These are phyloP conservation scores for Pleurotus eryngii DNA, from an alignment of 768 basidiomycete genomes.

Conservation along the genomic window DNA sequence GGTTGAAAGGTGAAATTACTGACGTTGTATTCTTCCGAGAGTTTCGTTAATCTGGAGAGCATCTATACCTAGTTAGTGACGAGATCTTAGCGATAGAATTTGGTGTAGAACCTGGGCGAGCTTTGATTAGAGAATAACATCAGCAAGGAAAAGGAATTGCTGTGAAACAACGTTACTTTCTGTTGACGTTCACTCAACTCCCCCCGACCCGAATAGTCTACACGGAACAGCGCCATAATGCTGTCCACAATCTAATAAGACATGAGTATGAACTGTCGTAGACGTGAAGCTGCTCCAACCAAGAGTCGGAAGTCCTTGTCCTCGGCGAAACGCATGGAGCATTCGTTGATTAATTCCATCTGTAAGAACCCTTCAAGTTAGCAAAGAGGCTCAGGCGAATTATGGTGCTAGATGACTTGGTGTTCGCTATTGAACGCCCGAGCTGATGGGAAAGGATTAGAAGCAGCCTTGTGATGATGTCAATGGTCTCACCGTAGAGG, in stretches of 20 bases:
- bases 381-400: not conserved
- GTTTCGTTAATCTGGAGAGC: conserved; percentile 87
- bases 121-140: conserved; percentile 31
- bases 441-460: conserved; percentile 39
- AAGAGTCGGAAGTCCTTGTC: conserved; percentile 80
- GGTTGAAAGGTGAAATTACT: conserved; percentile 5
- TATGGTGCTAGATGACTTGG: conserved; percentile 47
- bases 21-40: conserved; percentile 91
- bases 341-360: conserved; percentile 93
- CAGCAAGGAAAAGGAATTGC: not conserved
- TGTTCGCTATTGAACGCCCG: conserved; percentile 92
- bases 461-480: not conserved
- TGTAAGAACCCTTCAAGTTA: conserved; percentile 22
- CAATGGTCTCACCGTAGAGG: conserved; percentile 62
- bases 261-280: conserved; percentile 10
- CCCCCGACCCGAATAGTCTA: conserved; percentile 91
- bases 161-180: conserved; percentile 44
- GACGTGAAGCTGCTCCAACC: conserved; percentile 30
- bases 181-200: conserved; percentile 94
- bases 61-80: conserved; percentile 43
- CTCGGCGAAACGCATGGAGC: conserved; percentile 84
- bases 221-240: conserved; percentile 95
- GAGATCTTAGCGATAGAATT: not conserved
- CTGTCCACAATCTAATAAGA: conserved; percentile 80
- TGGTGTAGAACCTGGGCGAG: conserved; percentile 66